Evolutionary conservation across 1,284 basidiomycete species (phyloP), one percentile per base, ranked within the genome.

Genomic region (Rhodotorula mucilaginosa): DNA sequence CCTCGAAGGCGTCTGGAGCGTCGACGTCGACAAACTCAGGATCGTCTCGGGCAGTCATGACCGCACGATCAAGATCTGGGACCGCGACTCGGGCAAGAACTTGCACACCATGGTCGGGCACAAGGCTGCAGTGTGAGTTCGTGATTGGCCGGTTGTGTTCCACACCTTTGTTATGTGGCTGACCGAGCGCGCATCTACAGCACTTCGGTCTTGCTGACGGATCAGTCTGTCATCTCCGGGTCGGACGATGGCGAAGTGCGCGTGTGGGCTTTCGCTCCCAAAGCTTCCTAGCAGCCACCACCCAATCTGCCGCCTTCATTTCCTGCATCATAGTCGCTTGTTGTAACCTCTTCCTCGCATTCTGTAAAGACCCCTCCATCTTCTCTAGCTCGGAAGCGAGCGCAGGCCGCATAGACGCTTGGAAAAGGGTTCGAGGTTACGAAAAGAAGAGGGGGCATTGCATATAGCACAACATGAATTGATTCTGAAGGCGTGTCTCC

Each of bases 201-300:
- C 61, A 97, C 92, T 26, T 93, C 92, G 77, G 84, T 98, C 49
- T 89, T 88, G 47, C 85, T 99, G 4, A 92, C 91, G 2, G 96
- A 98, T 81, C 95, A 97, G 81, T 95, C 95, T 83, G 92, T 98
- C 70, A 88, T 98, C 10, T 94, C 92, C 46, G 96, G 95, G 3
- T 91, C 92, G 71, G 96, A 97, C 81, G 93, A 97, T 78, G 87
- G 89, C 18, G 88, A 91, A 74, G 82, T 94, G 64, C 87, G 87
- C 21, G 58, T 76, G 16, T 76, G 74, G 74, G 58, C 48, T 23
- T 76, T 76, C 54, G 69, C 69, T 10, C 66, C 69, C 19, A 60
- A 60, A 44, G 58, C 60, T 2, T 47, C 16, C 23, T 26, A 56
- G 54, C 12, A 10, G 39, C 12, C 39, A 44, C 10, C 39, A 44